Base-by-base conservation (phyloP, 345 rosid species). In the Diplotaxis tenuifolia region DNA sequence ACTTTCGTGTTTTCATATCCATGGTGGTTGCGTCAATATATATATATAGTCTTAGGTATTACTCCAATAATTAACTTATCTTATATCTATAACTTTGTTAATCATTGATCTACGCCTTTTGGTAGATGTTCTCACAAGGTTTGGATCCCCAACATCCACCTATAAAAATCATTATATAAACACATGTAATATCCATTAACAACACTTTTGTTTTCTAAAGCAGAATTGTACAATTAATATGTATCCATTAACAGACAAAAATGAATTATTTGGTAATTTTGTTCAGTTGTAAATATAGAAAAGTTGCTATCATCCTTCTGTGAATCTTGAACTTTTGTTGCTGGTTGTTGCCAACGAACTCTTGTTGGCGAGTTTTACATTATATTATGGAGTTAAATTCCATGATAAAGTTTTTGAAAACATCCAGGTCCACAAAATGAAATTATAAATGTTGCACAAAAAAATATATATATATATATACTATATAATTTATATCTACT, bases 311-410 rank as follows among this genome's bases (percentile, higher is more conserved):
- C 63, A 61, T 68, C 25, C 34, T 67, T 28, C 19, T 68, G 32
- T 34, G 49, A 52, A 52, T 40, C 56, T 54, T 69, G 42, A 31
- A 8, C 3, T 75, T 56, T 40, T 57, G 45, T 63, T 75, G 75
- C 65, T 75, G 65, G 75, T 75, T 62, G 79, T 75, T 75, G 79
- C 79, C 75, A 63, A 69, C 65, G 66, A 70, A 62, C 58, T 75
- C 70, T 69, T 69, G 74, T 75, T 69, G 74, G 70, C 69, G 59
- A 32, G 69, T 64, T 75, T 69, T 55, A 53, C 65, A 69, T 55
- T 62, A 40, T 69, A 12, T 38, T 38, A 42, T 63, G 22, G 75
- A 42, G 75, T 69, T n/a, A 69, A 75, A 62, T 62, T 69, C 9
- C 16, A 29, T 69, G 64, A 52, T 62, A 75, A 75, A 38, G 47